Evolutionary conservation across 2,329 filamentous ascomycete species (phyloP), one percentile per base, ranked within the genome.

Genomic region (Fusarium buxicola): DNA sequence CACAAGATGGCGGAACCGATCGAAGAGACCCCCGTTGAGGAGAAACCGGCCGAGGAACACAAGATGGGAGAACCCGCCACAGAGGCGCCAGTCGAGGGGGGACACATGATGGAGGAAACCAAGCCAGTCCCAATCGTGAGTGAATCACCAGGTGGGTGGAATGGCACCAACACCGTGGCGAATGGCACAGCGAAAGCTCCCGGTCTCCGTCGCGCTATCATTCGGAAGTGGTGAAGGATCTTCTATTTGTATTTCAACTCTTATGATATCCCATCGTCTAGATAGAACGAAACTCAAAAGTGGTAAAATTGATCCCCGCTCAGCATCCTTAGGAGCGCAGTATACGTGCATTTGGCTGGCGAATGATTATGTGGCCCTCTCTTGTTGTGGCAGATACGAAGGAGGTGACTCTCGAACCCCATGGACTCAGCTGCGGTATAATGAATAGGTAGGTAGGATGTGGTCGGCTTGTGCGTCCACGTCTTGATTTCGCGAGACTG

Each of bases 211-310:
- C 34, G 59, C 12, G 60, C 60, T 2, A 31, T 63, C 2, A 35
- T 65, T 15, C 60, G 48, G 7, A 58, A 40, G n/a, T 65, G 52
- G 41, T 61, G n/a, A 48, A 28, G 1, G n/a, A 16, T 10, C 21
- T 34, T 12, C 6, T 21, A 21, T 21, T 21, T 21, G 21, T 21
- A 21, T 21, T 21, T 21, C 21, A 21, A 6, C 21, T 21, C 21
- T 21, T 6, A 21, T 21, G 21, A 21, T 21, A 21, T 21, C 21
- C 21, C 21, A 21, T 21, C 4, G 21, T 21, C 21, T 21, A 21
- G 21, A 21, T 21, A 21, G 21, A 21, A 21, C 21, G 21, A 21
- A 21, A 21, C 21, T 21, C 4, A 21, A 4, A 4, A 21, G 21
- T 21, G 21, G 6, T 21, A 21, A 21, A 21, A 21, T 21, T 21